These are phyloP conservation scores for Paramarasmius palmivorus DNA, from an alignment of 1,284 basidiomycete species.

Conservation along the genomic window DNA sequence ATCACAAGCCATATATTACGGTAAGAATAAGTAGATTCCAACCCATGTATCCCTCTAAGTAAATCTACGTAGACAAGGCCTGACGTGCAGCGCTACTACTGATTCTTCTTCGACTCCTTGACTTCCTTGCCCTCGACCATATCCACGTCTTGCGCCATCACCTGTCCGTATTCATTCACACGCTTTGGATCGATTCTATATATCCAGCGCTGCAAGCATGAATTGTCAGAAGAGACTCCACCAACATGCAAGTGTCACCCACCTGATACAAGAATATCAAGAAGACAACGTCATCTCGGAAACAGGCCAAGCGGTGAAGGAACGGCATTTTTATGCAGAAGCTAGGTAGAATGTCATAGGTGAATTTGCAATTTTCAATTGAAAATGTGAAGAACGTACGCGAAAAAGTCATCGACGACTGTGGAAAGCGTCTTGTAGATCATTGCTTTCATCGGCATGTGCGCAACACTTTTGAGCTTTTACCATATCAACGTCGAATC, in stretches of 20 bases:
- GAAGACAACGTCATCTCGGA: constrained; percentile 92
- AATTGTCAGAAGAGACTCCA: constrained; percentile 5
- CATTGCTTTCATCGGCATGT: constrained; percentile 97
- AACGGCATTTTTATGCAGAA: constrained; percentile 97
- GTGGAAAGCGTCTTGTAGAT: constrained; percentile 91
- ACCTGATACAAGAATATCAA: constrained; percentile 85
- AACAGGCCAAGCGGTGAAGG: constrained; percentile 87
- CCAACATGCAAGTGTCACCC: constrained; percentile 26
- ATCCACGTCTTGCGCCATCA: constrained; percentile 56
- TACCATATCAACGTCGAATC: too few species aligned
- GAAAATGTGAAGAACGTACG: constrained; percentile 46
- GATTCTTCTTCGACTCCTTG: constrained; percentile 35
- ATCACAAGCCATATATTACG: too few species aligned
- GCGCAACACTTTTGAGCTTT: constrained; percentile 79
- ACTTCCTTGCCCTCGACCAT: constrained; percentile 48
- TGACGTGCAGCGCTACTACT: not conserved
- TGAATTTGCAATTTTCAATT: constrained; percentile 10
- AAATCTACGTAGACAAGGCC: not conserved
- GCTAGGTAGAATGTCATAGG: constrained; percentile 35
- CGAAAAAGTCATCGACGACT: constrained; percentile 92
- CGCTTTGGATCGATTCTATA: constrained; percentile 94
- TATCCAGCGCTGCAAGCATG: constrained; percentile 76
- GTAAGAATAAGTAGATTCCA: not conserved
- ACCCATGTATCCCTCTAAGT: not conserved
- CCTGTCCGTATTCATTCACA: constrained; percentile 94